Base-by-base conservation (phyloP, 2,329 filamentous ascomycete species). In the Penicillium sp. region DNA sequence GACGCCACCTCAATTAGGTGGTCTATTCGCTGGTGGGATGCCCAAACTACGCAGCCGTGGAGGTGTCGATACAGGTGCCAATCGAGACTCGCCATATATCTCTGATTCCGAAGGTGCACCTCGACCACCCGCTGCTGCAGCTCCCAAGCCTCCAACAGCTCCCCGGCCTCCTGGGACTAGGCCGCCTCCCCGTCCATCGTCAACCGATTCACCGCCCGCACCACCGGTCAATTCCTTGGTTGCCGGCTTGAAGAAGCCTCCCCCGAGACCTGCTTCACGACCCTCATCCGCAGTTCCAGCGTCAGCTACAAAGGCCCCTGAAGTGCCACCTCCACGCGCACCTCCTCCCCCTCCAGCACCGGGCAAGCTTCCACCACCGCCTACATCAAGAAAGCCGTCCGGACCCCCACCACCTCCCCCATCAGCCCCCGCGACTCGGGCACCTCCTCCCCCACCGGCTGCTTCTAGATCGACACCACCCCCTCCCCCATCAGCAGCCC, bases 31-130 rank as follows among this genome's bases (percentile, higher is more conserved):
- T 1, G 90, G 88, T 32, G 93, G 91, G 33, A 97, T 97, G 81
- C 93, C 93, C 3, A 97, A 96, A 72, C 68, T 98, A 63, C 87
- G 87, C 68, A 96, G 94, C 74, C 86, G 88, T 49, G 90, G 87
- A 42, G 85, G 85, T 34, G 75, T 91, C 52, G 79, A 88, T 68
- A 91, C 87, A 1, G 87, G 83, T 66, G 85, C 85, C 57, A 82
- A 78, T 57, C 76, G 75, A 54, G 82, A 82, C 56, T 81, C 88
- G 29, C 82, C 87, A 53, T 91, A 91, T 64, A 72, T 85, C 46
- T 90, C 88, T 52, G 90, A 95, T 64, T 81, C 86, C n/a, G 88
- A 89, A 63, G 43, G 24, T 22, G 73, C 67, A 48, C 78, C 80
- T 72, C 75, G 28, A 71, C 63, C 74, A 40, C 72, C 76, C 54